Conservation (phyloP, 306 rosid species). For the Begonia masoniana region DNA sequence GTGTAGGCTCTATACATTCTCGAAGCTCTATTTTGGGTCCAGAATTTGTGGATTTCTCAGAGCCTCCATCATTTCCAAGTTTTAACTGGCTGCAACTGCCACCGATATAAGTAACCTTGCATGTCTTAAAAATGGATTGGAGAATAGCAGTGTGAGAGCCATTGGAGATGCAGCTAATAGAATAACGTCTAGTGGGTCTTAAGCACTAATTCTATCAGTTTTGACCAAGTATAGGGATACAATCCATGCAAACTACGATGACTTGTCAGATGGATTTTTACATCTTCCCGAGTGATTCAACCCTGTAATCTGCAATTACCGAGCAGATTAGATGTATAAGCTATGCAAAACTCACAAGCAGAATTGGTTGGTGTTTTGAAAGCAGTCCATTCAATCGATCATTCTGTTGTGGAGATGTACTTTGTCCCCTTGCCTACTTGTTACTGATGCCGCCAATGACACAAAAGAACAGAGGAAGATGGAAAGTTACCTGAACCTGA, state of each 20-base stretch:
- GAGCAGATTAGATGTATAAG: neutral
- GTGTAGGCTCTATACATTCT: conserved; percentile 16
- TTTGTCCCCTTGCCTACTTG: too few species aligned
- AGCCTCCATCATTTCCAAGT: conserved; percentile 59
- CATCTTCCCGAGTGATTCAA: too few species aligned
- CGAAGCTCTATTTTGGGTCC: conserved; percentile 66
- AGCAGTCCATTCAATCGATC: too few species aligned
- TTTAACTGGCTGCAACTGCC: conserved; percentile 87
- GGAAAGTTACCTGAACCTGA: too few species aligned
- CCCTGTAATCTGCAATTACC: too few species aligned
- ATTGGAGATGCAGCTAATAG: conserved; percentile 48
- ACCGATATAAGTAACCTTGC: conserved; percentile 84
- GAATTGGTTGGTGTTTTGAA: too few species aligned
- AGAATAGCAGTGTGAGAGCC: conserved; percentile 55
- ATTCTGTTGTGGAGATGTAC: too few species aligned
- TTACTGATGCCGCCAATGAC: too few species aligned
- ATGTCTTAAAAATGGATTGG: conserved; percentile 93
- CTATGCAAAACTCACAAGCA: neutral
- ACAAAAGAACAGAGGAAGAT: too few species aligned
- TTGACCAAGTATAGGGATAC: conserved; percentile 10
- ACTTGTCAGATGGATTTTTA: neutral
- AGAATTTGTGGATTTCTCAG: conserved; percentile 72
- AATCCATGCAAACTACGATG: conserved; percentile 5
- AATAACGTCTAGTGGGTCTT: conserved; percentile 24
- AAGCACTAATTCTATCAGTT: conserved; percentile 4